Evolutionary conservation across 1,284 basidiomycete genomes (phyloP).

Genomic region (Apiotrichum gracile): DNA sequence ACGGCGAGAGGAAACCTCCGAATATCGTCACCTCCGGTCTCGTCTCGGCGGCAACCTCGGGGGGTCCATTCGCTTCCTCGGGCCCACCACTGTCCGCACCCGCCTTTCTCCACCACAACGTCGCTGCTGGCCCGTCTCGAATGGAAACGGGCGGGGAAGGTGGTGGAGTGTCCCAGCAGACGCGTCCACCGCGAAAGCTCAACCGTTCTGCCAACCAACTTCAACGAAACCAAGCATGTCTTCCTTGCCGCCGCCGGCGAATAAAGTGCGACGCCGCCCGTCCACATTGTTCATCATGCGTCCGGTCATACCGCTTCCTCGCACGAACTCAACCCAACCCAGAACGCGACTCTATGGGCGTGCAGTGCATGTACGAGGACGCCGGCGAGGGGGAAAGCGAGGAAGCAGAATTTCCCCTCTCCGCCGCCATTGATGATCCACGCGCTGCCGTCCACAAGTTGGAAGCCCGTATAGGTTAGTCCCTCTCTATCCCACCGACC

Average conservation of each 20-base stretch:
- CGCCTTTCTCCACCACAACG: no score
- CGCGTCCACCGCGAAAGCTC: conserved; percentile 15
- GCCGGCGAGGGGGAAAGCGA: background rate
- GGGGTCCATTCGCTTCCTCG: no score
- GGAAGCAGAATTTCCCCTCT: background rate
- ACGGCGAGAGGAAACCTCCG: background rate
- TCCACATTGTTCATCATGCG: conserved; percentile 17
- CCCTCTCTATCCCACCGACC: background rate
- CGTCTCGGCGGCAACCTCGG: background rate
- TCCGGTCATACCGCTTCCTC: conserved; percentile 17
- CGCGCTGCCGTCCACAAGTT: conserved; percentile 19
- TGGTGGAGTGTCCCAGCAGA: no score
- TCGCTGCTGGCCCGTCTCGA: no score
- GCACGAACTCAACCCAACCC: conserved; percentile 29
- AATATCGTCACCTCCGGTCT: background rate
- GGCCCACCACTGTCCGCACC: no score
- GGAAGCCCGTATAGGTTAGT: conserved; percentile 35
- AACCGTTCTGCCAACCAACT: conserved; percentile 20
- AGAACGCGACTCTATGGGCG: conserved; percentile 28
- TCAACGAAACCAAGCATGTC: conserved; percentile 20
- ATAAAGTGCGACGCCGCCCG: conserved; percentile 20
- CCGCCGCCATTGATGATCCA: background rate
- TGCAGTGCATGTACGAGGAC: conserved; percentile 33
- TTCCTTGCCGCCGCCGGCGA: conserved; percentile 17
- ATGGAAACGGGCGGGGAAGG: no score